Base-by-base conservation (phyloP, 352 stramenopile species). In the Pythium scleroteichum region DNA sequence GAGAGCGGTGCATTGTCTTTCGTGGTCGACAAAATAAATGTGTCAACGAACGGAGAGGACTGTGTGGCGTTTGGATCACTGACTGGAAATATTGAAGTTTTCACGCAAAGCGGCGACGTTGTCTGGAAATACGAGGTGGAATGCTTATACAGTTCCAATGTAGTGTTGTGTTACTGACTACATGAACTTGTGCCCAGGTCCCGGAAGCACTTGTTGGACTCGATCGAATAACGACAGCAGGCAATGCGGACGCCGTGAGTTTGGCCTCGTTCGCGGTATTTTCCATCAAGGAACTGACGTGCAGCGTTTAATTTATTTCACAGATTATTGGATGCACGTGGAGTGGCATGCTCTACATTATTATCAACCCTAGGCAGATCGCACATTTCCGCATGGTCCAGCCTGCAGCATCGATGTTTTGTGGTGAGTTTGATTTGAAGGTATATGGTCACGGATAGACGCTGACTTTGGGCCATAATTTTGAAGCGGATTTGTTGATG, bases 271-370 rank as follows among this genome's bases (percentile, higher is more conserved):
- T 54, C 2, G 29, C 5, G 10, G 4, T 13, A 2, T 42, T 17
- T 4, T 16, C 26, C 26, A 8, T 19, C 17, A 16, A 51, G 19
- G 4, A 33, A 20, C 20, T 10, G 9, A 38, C 47, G 49, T n/a
- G n/a, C n/a, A n/a, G n/a, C n/a, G n/a, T n/a, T n/a, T n/a, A n/a
- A n/a, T n/a, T n/a, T n/a, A n/a, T n/a, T n/a, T 4, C 29, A 10
- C 35, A 93, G 81, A 69, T 93, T 48, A 66, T 91, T 9, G 75
- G 68, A 3, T 90, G 79, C 42, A 91, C 78, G 29, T 93, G 83
- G 83, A 90, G 78, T 63, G 83, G 84, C 2, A 59, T 76, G 52
- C 55, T 91, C 23, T 87, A 79, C 56, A 71, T 72, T 22, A 73
- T 89, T 19, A 55, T 76, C 24, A 72, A 81, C 49, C 63, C 78